Evolutionary conservation across 2,329 filamentous ascomycete species (phyloP), one percentile per base, ranked within the genome.

Genomic region (Aspergillus candidus): DNA sequence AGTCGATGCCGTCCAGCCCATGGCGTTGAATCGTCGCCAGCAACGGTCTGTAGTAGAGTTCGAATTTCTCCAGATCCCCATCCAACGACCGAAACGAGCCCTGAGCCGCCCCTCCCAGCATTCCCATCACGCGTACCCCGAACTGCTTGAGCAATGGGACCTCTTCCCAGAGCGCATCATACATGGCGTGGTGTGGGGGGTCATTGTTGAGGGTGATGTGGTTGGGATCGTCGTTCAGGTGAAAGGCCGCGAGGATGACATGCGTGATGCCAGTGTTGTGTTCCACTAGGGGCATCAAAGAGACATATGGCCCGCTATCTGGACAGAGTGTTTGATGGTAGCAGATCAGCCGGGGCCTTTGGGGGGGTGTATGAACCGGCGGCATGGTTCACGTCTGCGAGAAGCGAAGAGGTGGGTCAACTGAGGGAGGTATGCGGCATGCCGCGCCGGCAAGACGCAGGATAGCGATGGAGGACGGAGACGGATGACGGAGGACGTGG

Each of bases 41-140:
- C 14, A 94, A 69, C 3, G 86, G 86, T 0, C 57, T 58, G 60
- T 94, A 93, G 68, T 85, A 88, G 12, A 70, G 63, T 66, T 94
- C 85, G 58, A 94, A 94, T 17, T 73, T 69, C 40, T 75, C 69
- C 22, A 69, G 67, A 32, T 72, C 62, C 44, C 79, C 78, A 57
- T 84, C 78, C 3, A 83, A 70, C 43, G 78, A 73, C 38, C 73
- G 69, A 60, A 79, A 95, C 11, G 81, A 84, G 10, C 89, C 90
- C 47, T 77, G 76, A 0, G 88, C 88, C 2, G 89, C 88, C 12
- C 90, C 90, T 32, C 90, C 90, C 2, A 95, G 73, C 86, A 96
- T 93, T 43, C 80, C 87, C 61, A 94, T 75, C 11, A 95, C 80
- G 56, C 84, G 88, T 50, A 95, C 75, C 34, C 88, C 88, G 6